Percentiles rank a stretch among this genome's conserved stretches.
phyloP scores from a whole-genome alignment of 768 basidiomycete species.

The Peribolospora kevripleyi region DNA sequence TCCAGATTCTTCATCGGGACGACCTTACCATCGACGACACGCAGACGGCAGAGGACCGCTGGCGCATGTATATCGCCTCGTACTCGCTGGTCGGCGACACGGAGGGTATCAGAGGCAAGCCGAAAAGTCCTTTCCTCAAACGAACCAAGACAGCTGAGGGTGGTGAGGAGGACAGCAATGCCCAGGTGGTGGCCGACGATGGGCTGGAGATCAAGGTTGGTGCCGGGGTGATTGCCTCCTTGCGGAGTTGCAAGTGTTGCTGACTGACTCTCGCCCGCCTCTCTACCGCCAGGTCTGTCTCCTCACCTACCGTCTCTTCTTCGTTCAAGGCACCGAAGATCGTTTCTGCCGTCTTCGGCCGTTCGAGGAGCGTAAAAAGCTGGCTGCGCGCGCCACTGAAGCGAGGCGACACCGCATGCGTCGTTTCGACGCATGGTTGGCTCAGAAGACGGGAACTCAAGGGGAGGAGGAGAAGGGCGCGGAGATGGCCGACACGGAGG shows the following conservation, averaged over 20 bases:
- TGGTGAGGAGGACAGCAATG: neutral
- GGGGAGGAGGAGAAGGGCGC: too few relatives aligned
- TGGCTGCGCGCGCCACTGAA: too few relatives aligned
- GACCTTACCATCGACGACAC: conserved; percentile 26
- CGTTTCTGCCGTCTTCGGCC: too few relatives aligned
- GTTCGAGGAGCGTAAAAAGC: too few relatives aligned
- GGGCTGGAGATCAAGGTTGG: neutral
- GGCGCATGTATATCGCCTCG: conserved; percentile 24
- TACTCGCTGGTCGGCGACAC: conserved; percentile 23
- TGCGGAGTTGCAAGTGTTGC: conserved; percentile 12
- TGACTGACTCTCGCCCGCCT: conserved; percentile 23
- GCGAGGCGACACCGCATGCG: too few relatives aligned
- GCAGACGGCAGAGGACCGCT: conserved; percentile 20
- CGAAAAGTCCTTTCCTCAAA: neutral
- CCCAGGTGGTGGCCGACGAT: neutral
- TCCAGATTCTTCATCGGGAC: conserved; percentile 23
- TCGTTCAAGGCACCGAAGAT: conserved; percentile 32
- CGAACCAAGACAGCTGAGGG: neutral
- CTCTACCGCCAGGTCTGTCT: conserved; percentile 70
- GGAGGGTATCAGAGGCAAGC: conserved; percentile 18
- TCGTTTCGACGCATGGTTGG: too few relatives aligned
- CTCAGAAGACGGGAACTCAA: too few relatives aligned
- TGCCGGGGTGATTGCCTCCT: conserved; percentile 14
- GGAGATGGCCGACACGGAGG: too few relatives aligned
- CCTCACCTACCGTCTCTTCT: conserved; percentile 45